Percentiles rank a stretch among this genome's conserved stretches.
Conservation (phyloP, 805 yeast species). For the Yarrowia deformans region DNA sequence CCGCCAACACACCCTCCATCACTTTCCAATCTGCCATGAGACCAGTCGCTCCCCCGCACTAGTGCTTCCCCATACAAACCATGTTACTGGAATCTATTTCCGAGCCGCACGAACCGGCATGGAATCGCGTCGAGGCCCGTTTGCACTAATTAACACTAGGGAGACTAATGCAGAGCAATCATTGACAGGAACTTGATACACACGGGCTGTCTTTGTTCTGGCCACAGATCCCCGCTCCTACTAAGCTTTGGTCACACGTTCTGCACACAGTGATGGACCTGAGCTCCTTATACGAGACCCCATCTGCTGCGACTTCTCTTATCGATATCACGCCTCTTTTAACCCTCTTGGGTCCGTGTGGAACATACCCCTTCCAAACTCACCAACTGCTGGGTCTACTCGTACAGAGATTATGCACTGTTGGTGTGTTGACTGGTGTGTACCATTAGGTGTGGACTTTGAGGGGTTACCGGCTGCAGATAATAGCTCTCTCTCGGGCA, state of each 20-base stretch:
- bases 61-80: constrained; percentile 30
- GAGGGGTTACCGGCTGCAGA: constrained; percentile 22
- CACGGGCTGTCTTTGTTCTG: not conserved
- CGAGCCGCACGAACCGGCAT: constrained; percentile 40
- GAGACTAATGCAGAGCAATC: constrained; percentile 5
- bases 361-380: not conserved
- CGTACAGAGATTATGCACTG: constrained; percentile 9
- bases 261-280: too few species aligned
- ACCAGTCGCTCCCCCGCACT: constrained; percentile 30
- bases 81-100: not conserved
- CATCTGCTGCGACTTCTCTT: not conserved
- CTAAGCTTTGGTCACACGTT: too few species aligned
- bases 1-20: not conserved
- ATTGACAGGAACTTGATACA: not conserved
- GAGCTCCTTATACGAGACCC: not conserved
- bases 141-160: not conserved
- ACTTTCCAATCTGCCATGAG: not conserved
- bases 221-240: too few species aligned
- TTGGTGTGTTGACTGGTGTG: not conserved
- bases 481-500: constrained; percentile 15
- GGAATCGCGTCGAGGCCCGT: not conserved
- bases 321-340: not conserved
- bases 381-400: not conserved
- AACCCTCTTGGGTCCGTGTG: constrained; percentile 1
- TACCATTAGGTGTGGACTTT: constrained; percentile 6